Conservation (phyloP, 345 rosid species). For the Sonneratia caseolaris region DNA sequence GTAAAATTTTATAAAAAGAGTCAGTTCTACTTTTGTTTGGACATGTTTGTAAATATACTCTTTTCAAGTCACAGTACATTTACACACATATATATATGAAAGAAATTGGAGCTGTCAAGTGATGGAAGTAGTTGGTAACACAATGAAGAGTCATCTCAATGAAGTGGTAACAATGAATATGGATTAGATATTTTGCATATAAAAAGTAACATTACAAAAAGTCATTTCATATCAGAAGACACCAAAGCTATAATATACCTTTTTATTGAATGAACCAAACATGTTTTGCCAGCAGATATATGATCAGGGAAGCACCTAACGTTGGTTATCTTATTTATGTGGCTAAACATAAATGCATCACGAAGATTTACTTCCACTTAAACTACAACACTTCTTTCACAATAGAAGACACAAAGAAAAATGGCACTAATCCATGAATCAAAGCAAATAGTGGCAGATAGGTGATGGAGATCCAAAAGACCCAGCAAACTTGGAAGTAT, state of each 20-base stretch:
- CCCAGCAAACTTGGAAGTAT: neutral
- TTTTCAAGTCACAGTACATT: neutral
- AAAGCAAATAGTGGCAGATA: neutral
- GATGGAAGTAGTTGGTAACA: neutral
- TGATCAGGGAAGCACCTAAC: neutral
- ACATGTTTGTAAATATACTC: neutral
- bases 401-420: neutral
- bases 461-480: neutral
- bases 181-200: neutral
- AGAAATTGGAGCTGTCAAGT: neutral
- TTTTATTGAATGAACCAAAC: neutral
- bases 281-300: neutral
- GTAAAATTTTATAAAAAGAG: neutral
- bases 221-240: neutral
- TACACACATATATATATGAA: too few relatives aligned
- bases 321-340: neutral
- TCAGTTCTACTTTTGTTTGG: neutral
- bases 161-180: neutral
- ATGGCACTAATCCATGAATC: neutral
- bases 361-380: neutral
- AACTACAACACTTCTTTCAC: neutral
- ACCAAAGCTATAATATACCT: neutral
- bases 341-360: neutral
- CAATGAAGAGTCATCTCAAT: neutral
- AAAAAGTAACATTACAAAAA: neutral